Evolutionary conservation across 306 rosid species (phyloP), one percentile per base, ranked within the genome.

Genomic region (Luffa acutangula): DNA sequence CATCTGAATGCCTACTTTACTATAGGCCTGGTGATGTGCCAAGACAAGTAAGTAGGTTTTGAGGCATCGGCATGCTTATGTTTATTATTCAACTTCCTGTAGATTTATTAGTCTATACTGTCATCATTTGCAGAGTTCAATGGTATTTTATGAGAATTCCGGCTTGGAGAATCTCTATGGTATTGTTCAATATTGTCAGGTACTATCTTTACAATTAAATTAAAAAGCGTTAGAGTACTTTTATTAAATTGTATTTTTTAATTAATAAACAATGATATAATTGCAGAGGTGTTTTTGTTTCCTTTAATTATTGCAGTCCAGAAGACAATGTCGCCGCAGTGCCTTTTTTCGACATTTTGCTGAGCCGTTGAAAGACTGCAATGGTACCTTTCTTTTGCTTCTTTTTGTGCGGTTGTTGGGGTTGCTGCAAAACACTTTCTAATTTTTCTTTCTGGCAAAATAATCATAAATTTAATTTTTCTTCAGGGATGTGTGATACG

Each of bases 141-240:
- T 94, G 98, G 96, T 94, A 83, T 94, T 94, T 93, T 92, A 88
- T 79, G 98, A 94, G 87, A 91, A 89, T 80, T 85, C 97, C 3
- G 97, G 98, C 78, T 77, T 94, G 84, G 96, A 86, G 88, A 94
- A 94, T 85, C 93, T 94, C 85, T 94, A 92, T 85, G 98, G 89
- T 81, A 92, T 94, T 71, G 98, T 91, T 45, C 88, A 92, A 71
- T 94, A 89, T 81, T 90, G 97, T 85, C 92, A 87, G 98, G 98
- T 92, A 85, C 31, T 78, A 56, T 83, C 77, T 74, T 54, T 41
- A 53, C 49, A 75, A 56, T 49, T 31, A 9, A 75, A 71, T 34
- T 18, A 5, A 17, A 6, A 9, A 17, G 10, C n/a, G 12, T 41
- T 78, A 34, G 46, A 48, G 13, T 49, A 14, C 21, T 9, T 31